phyloP scores from a whole-genome alignment of 352 stramenopile genomes.

The Pythium angustatum region DNA sequence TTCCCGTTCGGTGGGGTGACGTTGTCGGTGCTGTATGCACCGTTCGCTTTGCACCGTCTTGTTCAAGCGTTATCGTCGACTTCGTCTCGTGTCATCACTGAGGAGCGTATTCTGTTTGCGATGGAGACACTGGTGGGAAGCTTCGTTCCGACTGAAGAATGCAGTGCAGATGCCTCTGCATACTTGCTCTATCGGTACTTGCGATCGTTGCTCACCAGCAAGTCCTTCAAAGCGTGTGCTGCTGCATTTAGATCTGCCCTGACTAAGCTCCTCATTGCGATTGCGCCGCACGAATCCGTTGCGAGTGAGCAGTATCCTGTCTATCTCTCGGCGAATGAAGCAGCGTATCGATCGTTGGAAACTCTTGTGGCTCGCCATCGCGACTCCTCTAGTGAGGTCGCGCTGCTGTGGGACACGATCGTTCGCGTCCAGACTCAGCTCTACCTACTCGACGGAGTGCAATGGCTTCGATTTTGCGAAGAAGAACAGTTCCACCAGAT shows the following conservation, averaged over 20 bases:
- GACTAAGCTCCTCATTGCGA: conserved; percentile 23
- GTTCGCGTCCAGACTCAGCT: conserved; percentile 43
- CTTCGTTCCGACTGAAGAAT: not conserved
- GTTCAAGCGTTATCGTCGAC: conserved; percentile 41
- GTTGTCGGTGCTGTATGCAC: conserved; percentile 41
- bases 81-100: conserved; percentile 39
- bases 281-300: conserved; percentile 7
- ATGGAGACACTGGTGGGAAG: conserved; percentile 56
- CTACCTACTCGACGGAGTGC: conserved; percentile 54
- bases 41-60: conserved; percentile 61
- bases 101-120: conserved; percentile 55
- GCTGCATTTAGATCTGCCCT: conserved; percentile 30
- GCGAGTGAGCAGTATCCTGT: conserved; percentile 34
- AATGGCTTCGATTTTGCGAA: conserved; percentile 77
- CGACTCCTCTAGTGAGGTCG: conserved; percentile 29
- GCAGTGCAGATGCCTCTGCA: conserved; percentile 20
- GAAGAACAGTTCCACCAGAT: conserved; percentile 61
- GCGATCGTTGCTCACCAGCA: conserved; percentile 51
- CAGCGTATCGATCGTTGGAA: conserved; percentile 40
- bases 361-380: conserved; percentile 26
- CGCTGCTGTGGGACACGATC: conserved; percentile 43
- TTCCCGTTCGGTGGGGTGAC: conserved; percentile 36
- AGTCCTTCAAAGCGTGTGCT: conserved; percentile 40
- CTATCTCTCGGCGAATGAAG: conserved; percentile 54
- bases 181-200: conserved; percentile 56